phyloP scores from a whole-genome alignment of 1,284 basidiomycete genomes.

The Boletus smithii region DNA sequence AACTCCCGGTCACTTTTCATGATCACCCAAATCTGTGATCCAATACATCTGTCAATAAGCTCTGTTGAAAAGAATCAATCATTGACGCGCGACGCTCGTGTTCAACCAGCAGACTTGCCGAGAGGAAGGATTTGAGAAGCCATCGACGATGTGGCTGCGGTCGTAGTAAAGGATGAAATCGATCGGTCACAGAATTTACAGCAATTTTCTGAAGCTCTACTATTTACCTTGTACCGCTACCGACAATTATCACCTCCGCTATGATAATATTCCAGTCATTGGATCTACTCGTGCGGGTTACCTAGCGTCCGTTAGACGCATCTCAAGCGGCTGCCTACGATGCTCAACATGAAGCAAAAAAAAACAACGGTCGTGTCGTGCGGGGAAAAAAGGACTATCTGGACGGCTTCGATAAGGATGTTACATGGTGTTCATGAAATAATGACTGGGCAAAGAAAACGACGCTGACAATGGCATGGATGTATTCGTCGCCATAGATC shows the following conservation, averaged over 20 bases:
- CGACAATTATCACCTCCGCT: constrained; percentile 16
- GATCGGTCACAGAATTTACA: not conserved
- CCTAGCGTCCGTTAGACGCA: constrained; percentile 37
- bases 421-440: constrained; percentile 26
- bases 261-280: constrained; percentile 21
- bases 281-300: constrained; percentile 16
- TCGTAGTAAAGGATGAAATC: constrained; percentile 5
- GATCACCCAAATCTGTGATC: constrained; percentile 92
- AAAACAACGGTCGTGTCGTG: constrained; percentile 12
- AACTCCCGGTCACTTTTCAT: constrained; percentile 97
- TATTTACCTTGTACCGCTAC: too few relatives aligned
- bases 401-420: too few relatives aligned
- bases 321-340: constrained; percentile 17
- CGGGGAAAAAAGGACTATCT: constrained; percentile 13
- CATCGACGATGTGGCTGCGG: constrained; percentile 37
- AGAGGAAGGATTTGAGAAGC: constrained; percentile 65
- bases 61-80: constrained; percentile 45
- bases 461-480: not conserved
- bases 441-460: constrained; percentile 11
- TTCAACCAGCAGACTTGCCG: constrained; percentile 27
- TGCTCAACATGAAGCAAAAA: constrained; percentile 24
- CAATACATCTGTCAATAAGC: constrained; percentile 92
- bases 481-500: constrained; percentile 9
- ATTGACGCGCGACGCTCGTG: not conserved
- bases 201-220: not conserved